Conservation (phyloP, 768 basidiomycete species). For the Russula sp. region DNA sequence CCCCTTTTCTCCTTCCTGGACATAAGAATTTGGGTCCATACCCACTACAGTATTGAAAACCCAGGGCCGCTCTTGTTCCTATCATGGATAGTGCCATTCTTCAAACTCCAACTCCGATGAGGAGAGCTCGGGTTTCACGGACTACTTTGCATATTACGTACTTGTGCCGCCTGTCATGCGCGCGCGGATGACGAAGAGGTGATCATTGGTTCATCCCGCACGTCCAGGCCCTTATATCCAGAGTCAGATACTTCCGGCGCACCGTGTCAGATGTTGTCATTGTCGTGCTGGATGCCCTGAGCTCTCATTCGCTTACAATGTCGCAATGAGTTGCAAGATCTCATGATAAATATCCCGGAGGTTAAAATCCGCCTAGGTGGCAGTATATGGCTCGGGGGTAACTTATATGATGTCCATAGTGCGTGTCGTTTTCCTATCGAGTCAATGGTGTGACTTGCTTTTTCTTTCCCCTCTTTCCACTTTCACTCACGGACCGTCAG, state of each 20-base stretch:
- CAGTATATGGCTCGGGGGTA: no score
- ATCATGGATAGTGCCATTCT: neutral
- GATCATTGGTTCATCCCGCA: neutral
- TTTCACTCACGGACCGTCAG: constrained; percentile 55
- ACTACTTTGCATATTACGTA: neutral
- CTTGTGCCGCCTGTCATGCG: constrained; percentile 58
- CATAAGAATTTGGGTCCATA: neutral
- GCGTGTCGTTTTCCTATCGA: constrained; percentile 1
- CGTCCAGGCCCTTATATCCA: constrained; percentile 60
- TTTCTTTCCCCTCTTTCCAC: no score
- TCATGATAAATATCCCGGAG: constrained; percentile 65
- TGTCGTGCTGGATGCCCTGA: constrained; percentile 64
- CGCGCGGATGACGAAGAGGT: constrained; percentile 52
- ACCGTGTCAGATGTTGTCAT: constrained; percentile 76
- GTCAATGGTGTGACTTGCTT: neutral
- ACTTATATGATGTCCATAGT: constrained; percentile 47
- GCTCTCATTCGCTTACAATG: constrained; percentile 69
- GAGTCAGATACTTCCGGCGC: constrained; percentile 44
- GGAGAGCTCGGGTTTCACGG: neutral
- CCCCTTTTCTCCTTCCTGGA: neutral
- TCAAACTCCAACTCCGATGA: neutral
- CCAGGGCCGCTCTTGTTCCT: neutral
- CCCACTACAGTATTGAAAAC: neutral
- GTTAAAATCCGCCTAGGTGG: constrained; percentile 54
- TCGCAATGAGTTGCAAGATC: constrained; percentile 58